Evolutionary conservation across 805 yeast genomes (phyloP).

Genomic region (Myxozyma monticola): DNA sequence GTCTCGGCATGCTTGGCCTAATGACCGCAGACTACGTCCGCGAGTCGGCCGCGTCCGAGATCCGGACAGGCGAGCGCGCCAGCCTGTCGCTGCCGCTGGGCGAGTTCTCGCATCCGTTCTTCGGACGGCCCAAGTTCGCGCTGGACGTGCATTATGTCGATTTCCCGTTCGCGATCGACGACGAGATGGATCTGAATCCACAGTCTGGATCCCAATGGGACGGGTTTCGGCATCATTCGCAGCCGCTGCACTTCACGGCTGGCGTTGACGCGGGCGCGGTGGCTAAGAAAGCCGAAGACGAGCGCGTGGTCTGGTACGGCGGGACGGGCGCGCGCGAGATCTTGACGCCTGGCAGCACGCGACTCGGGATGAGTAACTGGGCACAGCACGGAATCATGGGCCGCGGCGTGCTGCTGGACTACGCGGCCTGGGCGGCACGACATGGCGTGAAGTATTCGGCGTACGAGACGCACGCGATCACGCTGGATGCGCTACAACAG

Average conservation of each 20-base stretch:
- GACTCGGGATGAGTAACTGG: conserved; percentile 32
- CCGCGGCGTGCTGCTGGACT: conserved; percentile 35
- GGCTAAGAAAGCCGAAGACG: background rate
- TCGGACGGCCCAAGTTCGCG: conserved; percentile 20
- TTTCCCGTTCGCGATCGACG: conserved; percentile 32
- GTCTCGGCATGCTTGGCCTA: conserved; percentile 32
- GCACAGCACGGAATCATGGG: conserved; percentile 36
- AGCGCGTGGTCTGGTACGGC: conserved; percentile 21
- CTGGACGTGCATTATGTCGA: conserved; percentile 1
- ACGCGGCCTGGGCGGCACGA: conserved; percentile 33
- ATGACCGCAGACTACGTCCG: conserved; percentile 33
- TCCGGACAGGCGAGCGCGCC: conserved; percentile 30
- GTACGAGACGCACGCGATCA: conserved; percentile 27
- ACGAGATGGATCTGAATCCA: conserved; percentile 36
- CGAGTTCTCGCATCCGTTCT: conserved; percentile 26
- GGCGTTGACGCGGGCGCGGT: conserved; percentile 8
- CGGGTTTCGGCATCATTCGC: conserved; percentile 33
- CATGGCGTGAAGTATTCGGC: conserved; percentile 29
- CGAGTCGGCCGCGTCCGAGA: conserved; percentile 25
- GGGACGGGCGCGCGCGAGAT: conserved; percentile 8
- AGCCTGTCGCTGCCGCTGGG: conserved; percentile 29
- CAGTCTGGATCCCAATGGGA: conserved; percentile 41
- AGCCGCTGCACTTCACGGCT: conserved; percentile 25
- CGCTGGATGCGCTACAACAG: conserved; percentile 22
- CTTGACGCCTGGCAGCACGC: conserved; percentile 2